A percentile compares a stretch with the other conserved stretches of the same genome.
Evolutionary conservation across 192 early-diverging fungal species (phyloP).

Genomic region (Coemansia sp.): DNA sequence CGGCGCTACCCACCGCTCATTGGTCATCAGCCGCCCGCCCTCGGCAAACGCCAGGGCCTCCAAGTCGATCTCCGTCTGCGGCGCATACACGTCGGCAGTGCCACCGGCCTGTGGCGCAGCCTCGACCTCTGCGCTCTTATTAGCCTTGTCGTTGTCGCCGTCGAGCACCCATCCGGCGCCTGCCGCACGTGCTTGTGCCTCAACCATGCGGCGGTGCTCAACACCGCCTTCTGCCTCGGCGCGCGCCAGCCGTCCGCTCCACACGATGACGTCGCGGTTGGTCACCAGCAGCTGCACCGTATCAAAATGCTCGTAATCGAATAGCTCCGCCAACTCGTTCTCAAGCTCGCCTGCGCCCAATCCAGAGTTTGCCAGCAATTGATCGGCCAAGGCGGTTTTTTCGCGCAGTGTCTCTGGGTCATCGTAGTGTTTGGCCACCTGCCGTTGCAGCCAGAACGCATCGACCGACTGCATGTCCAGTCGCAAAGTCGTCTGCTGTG

Average conservation of each 20-base stretch:
- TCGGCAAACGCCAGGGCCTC: constrained; percentile 85
- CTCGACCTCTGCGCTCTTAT: not conserved
- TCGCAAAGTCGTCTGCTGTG: not conserved
- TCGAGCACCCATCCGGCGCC: constrained; percentile 75
- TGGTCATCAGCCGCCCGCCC: constrained; percentile 97
- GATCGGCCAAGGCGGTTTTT: constrained; percentile 78
- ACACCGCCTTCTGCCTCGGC: constrained; percentile 59
- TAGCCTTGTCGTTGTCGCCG: not conserved
- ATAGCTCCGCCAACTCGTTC: constrained; percentile 94
- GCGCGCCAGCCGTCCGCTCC: constrained; percentile 85
- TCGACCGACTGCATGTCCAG: constrained; percentile 60
- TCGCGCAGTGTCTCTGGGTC: constrained; percentile 87
- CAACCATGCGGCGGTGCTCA: constrained; percentile 60
- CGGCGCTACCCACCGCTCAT: constrained; percentile 90
- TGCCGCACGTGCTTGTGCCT: constrained; percentile 69
- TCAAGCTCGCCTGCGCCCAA: constrained; percentile 82
- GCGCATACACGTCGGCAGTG: not conserved
- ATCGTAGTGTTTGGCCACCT: constrained; percentile 75
- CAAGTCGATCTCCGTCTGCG: constrained; percentile 64
- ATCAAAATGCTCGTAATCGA: constrained; percentile 97
- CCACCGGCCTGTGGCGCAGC: too few relatives aligned
- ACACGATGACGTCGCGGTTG: constrained; percentile 88
- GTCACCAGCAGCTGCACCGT: constrained; percentile 85
- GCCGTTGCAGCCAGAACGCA: constrained; percentile 96
- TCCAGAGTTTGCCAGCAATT: constrained; percentile 67